Percentiles rank a stretch among this genome's conserved stretches.
Evolutionary conservation across 306 rosid species (phyloP).

Genomic region (Senna siamea): DNA sequence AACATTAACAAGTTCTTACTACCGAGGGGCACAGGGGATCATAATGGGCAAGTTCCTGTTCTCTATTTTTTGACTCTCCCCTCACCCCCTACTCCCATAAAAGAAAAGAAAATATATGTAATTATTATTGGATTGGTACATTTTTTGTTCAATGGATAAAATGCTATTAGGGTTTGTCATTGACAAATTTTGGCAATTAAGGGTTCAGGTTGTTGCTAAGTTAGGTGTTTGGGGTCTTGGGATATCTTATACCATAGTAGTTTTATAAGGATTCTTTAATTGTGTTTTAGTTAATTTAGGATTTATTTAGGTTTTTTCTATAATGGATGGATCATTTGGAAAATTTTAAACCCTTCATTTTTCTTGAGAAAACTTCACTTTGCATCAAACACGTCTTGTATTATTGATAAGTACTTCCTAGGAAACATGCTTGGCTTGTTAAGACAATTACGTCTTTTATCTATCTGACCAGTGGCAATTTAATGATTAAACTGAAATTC

Average conservation of each 20-base stretch:
- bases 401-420: not conserved
- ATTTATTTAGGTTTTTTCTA: not conserved
- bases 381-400: not conserved
- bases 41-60: constrained; percentile 76
- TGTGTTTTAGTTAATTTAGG: not conserved
- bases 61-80: not conserved
- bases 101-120: too few relatives aligned
- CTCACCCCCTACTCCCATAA: not conserved
- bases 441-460: constrained; percentile 13
- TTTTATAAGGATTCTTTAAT: not conserved
- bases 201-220: not conserved
- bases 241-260: not conserved
- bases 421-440: constrained; percentile 27
- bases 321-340: not conserved
- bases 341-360: constrained; percentile 25
- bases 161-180: not conserved
- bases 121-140: not conserved
- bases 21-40: constrained; percentile 95
- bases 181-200: not conserved
- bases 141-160: not conserved
- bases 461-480: constrained; percentile 4
- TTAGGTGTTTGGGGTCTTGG: not conserved
- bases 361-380: constrained; percentile 1
- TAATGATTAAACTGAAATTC: constrained; percentile 28
- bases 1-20: constrained; percentile 93